These are phyloP conservation scores for Strigomonas galati DNA, from an alignment of 208 protist genomes.

Conservation along the genomic window DNA sequence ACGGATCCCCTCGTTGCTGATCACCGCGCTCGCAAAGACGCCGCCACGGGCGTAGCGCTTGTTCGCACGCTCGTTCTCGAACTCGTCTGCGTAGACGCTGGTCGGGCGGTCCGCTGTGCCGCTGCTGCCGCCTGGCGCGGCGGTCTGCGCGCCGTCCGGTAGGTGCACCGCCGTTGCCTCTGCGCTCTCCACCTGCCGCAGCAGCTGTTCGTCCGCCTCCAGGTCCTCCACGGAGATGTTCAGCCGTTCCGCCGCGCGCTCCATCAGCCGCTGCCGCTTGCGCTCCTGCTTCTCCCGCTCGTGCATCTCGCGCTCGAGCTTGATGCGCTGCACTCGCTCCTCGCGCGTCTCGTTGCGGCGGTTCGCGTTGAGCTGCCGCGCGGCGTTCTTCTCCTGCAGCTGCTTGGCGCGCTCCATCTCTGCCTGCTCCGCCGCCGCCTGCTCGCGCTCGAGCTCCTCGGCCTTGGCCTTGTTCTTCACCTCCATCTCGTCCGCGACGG, in stretches of 20 bases:
- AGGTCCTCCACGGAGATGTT: conserved; percentile 68
- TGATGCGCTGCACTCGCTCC: conserved; percentile 64
- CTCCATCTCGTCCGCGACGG: conserved; percentile 49
- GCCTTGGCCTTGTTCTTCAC: conserved; percentile 38
- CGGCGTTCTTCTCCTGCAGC: conserved; percentile 56
- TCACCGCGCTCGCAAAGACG: conserved; percentile 52
- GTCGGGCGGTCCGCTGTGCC: conserved; percentile 5
- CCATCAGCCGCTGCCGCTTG: conserved; percentile 47
- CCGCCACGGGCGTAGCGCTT: conserved; percentile 29
- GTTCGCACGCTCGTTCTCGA: conserved; percentile 27
- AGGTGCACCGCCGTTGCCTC: conserved; percentile 13
- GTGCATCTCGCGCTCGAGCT: conserved; percentile 63
- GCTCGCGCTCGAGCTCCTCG: conserved; percentile 60
- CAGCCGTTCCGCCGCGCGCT: conserved; percentile 53
- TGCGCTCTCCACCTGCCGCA: conserved; percentile 38
- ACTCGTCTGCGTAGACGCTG: conserved; percentile 19
- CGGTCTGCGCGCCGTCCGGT: neutral
- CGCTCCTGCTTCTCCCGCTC: conserved; percentile 63
- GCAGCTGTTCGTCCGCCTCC: conserved; percentile 63
- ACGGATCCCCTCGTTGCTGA: conserved; percentile 75
- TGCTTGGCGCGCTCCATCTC: conserved; percentile 55
- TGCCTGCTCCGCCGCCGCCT: conserved; percentile 57
- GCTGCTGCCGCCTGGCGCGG: neutral
- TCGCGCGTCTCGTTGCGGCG: conserved; percentile 59
- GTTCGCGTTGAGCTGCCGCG: conserved; percentile 23